Base-by-base conservation (phyloP, 2,329 filamentous ascomycete genomes). In the Paracoccidioides lutzii region DNA sequence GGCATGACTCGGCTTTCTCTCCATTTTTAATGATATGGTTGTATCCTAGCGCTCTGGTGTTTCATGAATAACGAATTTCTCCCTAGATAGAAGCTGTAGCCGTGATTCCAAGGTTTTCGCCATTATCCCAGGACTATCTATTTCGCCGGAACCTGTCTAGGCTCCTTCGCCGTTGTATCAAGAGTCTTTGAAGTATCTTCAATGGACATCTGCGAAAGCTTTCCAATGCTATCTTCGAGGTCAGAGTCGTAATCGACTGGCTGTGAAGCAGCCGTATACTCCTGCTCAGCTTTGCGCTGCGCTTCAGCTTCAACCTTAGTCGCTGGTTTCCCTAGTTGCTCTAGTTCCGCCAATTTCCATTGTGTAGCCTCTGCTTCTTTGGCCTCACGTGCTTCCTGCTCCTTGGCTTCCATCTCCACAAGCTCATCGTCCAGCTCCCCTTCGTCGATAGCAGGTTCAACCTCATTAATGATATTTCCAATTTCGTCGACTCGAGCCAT, bases 401-500 rank as follows among this genome's bases (percentile, higher is more conserved):
- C 77, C 65, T 80, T 78, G 64, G 75, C 74, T 71, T 90, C 83
- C 73, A 98, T 74, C 3, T 78, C 83, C 61, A 87, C 85, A 49
- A 97, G 78, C 73, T 96, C 91, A 58, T 91, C 87, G 62, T 96
- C 90, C 55, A 97, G 81, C 68, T 94, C 90, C 22, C 66, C 78
- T 65, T 95, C 90, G 67, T 95, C 88, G 37, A 95, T 76, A 59
- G 66, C 70, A 54, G 62, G 69, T 43, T 63, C 66, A 10, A 73
- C 76, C 61, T 93, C 88, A 53, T 83, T 82, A 59, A 97, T 79
- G 43, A 91, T 84, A 55, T 79, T 81, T 33, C 83, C 82, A 28
- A 97, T 81, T 72, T 97, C 91, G 66, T 96, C 90, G 30, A 85
- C 83, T 63, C 85, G 82, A 53, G 75, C 79, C 81, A 93, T 93